Evolutionary conservation across 1,139 yeast genomes (phyloP).

Genomic region (Zygosaccharomyces sapae): DNA sequence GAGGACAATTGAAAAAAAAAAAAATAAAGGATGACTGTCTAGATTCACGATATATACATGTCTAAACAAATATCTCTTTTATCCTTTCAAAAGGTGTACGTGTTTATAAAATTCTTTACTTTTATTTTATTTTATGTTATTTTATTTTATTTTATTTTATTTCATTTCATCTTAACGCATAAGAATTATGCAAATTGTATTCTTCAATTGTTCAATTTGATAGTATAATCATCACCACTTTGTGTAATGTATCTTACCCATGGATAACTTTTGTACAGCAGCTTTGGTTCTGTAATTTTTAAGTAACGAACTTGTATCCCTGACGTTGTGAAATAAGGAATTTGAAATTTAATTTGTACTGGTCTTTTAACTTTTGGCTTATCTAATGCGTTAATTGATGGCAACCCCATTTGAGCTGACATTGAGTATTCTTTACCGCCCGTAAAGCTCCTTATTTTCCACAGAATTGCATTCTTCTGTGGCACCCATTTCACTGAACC

Average conservation of each 20-base stretch:
- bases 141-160: background rate
- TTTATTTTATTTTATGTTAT: no score
- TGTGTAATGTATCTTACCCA: constrained; percentile 97
- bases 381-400: constrained; percentile 65
- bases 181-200: constrained; percentile 1
- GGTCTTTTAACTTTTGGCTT: constrained; percentile 57
- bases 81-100: no score
- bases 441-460: constrained; percentile 91
- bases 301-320: constrained; percentile 95
- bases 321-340: constrained; percentile 95
- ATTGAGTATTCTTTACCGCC: constrained; percentile 91
- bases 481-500: constrained; percentile 93
- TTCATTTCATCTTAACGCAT: background rate
- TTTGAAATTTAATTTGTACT: constrained; percentile 84
- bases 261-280: constrained; percentile 93
- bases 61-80: constrained; percentile 2
- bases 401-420: constrained; percentile 88
- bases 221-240: constrained; percentile 90
- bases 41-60: background rate
- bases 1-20: no score
- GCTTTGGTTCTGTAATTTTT: constrained; percentile 87
- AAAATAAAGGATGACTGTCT: no score
- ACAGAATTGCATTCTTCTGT: constrained; percentile 73
- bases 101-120: no score
- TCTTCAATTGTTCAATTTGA: constrained; percentile 43